Conservation (phyloP, 1,139 yeast species). For the Kodamaea fungicola region DNA sequence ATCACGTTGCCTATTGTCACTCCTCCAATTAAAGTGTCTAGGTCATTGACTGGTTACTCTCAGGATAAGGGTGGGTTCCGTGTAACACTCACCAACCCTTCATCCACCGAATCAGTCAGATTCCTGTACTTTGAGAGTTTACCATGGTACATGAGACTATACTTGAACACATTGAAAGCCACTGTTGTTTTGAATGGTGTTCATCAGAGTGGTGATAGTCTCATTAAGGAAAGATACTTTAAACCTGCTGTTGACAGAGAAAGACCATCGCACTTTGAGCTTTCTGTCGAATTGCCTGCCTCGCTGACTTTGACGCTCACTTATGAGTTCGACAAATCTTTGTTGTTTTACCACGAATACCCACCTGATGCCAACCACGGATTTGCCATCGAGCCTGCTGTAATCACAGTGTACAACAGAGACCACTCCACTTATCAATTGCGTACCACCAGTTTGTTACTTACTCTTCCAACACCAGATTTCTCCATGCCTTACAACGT, state of each 20-base stretch:
- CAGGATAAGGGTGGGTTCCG: slow-evolving; percentile 90
- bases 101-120: slow-evolving; percentile 36
- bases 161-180: slow-evolving; percentile 61
- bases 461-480: slow-evolving; percentile 94
- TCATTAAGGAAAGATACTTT: slow-evolving; percentile 55
- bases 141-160: slow-evolving; percentile 92
- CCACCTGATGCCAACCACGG: slow-evolving; percentile 99
- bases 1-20: slow-evolving; percentile 29
- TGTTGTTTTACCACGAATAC: slow-evolving; percentile 82
- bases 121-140: slow-evolving; percentile 74
- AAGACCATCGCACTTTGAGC: slow-evolving; percentile 82
- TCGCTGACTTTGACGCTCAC: slow-evolving; percentile 58
- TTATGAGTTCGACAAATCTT: slow-evolving; percentile 82
- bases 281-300: slow-evolving; percentile 63
- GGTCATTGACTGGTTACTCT: slow-evolving; percentile 89
- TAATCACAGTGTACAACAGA: slow-evolving; percentile 49
- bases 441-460: slow-evolving; percentile 79
- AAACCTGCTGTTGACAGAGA: slow-evolving; percentile 76
- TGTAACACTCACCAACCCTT: slow-evolving; percentile 68
- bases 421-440: slow-evolving; percentile 46
- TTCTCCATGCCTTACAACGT: slow-evolving; percentile 99
- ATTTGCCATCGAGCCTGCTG: slow-evolving; percentile 89
- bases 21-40: slow-evolving; percentile 73
- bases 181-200: slow-evolving; percentile 16
- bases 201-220: slow-evolving; percentile 20